phyloP scores from a whole-genome alignment of 2,329 filamentous ascomycete species.

The Orbilia ellipsospora region DNA sequence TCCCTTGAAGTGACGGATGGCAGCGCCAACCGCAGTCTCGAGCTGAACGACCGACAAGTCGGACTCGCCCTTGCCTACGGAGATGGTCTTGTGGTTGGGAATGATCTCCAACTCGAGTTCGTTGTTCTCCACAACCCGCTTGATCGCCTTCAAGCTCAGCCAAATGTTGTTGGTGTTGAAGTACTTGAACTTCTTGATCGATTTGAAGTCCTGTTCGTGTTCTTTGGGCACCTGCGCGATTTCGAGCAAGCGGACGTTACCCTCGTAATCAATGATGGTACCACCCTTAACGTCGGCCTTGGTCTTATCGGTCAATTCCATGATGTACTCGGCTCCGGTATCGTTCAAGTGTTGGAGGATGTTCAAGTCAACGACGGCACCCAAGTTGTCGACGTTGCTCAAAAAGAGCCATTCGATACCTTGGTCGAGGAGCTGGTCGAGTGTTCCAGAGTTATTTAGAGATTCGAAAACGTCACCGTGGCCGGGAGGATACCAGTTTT shows the following conservation, averaged over 20 bases:
- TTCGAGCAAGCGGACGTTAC: slow-evolving; percentile 93
- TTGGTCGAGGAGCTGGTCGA: slow-evolving; percentile 93
- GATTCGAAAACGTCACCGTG: slow-evolving; percentile 99
- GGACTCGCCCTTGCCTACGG: slow-evolving; percentile 98
- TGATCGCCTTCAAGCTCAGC: slow-evolving; percentile 97
- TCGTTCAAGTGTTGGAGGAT: slow-evolving; percentile 99
- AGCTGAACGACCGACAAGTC: slow-evolving; percentile 98
- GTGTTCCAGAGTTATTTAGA: slow-evolving; percentile 97
- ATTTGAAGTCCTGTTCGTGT: slow-evolving; percentile 99
- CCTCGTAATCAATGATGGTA: slow-evolving; percentile 99
- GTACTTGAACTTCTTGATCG: slow-evolving; percentile 99
- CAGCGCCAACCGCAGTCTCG: slow-evolving; percentile 97
- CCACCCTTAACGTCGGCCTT: slow-evolving; percentile 99
- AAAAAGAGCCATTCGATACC: slow-evolving; percentile 98
- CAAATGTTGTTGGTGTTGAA: slow-evolving; percentile 99
- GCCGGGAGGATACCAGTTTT: slow-evolving; percentile 98
- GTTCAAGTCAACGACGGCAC: slow-evolving; percentile 95
- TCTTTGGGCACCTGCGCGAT: slow-evolving; percentile 99
- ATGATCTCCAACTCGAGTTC: slow-evolving; percentile 99
- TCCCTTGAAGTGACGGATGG: slow-evolving; percentile 98
- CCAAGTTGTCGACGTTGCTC: slow-evolving; percentile 98
- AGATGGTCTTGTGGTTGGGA: slow-evolving; percentile 98
- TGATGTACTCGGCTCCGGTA: slow-evolving; percentile 97
- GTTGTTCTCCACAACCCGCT: slow-evolving; percentile 98
- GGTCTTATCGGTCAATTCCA: slow-evolving; percentile 99